Conservation (phyloP, 2,329 filamentous ascomycete genomes). For the Xylaria polymorpha region DNA sequence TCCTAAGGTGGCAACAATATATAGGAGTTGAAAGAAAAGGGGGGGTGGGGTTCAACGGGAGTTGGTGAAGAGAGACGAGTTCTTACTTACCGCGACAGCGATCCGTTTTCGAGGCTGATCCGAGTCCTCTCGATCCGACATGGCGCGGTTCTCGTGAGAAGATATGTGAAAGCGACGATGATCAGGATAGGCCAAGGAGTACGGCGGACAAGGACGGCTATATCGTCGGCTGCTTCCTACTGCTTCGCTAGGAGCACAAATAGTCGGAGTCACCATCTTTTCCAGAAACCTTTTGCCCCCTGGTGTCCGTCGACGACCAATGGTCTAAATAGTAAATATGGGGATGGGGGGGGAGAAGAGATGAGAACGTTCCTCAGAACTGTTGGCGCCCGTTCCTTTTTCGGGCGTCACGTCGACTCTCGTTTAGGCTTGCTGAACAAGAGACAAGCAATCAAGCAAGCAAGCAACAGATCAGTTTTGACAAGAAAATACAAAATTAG, state of each 20-base stretch:
- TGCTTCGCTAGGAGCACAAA: slow-evolving; percentile 52
- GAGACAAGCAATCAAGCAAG: slow-evolving; percentile 39
- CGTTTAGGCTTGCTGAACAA: slow-evolving; percentile 44
- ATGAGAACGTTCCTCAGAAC: slow-evolving; percentile 40
- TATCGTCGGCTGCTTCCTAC: slow-evolving; percentile 51
- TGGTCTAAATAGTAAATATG: slow-evolving; percentile 37
- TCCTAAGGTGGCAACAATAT: slow-evolving; percentile 1
- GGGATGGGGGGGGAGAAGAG: slow-evolving; percentile 4
- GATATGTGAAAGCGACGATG: slow-evolving; percentile 54
- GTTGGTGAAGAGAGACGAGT: neutral
- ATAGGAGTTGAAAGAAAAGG: slow-evolving; percentile 15
- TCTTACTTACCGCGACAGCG: slow-evolving; percentile 66
- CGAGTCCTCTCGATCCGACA: slow-evolving; percentile 58
- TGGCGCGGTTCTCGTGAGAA: slow-evolving; percentile 54
- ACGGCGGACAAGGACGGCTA: slow-evolving; percentile 55
- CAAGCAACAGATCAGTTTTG: slow-evolving; percentile 35
- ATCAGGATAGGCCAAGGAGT: slow-evolving; percentile 52
- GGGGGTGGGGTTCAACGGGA: neutral
- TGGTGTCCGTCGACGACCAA: slow-evolving; percentile 22
- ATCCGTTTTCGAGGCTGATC: slow-evolving; percentile 68
- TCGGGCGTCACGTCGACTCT: slow-evolving; percentile 42
- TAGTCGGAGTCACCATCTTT: slow-evolving; percentile 58
- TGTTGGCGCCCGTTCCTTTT: slow-evolving; percentile 40
- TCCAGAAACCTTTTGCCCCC: slow-evolving; percentile 32
- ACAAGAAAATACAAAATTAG: slow-evolving; percentile 31